Percentiles rank a stretch among this genome's conserved stretches.
Conservation (phyloP, 495 filamentous ascomycete species). For the Penicillium odoratum region DNA sequence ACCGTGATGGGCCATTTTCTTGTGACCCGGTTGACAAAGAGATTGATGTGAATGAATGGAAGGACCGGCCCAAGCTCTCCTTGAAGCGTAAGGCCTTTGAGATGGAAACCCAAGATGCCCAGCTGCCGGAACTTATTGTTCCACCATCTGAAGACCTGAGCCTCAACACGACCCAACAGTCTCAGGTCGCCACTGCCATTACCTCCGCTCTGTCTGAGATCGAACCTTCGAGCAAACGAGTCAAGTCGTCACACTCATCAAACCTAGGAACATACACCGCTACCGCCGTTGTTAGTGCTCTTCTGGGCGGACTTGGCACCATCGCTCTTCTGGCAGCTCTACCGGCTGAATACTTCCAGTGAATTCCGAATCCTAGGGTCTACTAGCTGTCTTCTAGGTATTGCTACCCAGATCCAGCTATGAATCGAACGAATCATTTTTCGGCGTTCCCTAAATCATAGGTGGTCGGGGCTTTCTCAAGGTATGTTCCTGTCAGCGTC, state of each 20-base stretch:
- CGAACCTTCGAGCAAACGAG: constrained; percentile 34
- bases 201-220: constrained; percentile 19
- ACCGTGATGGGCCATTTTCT: constrained; percentile 19
- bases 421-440: not conserved
- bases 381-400: not conserved
- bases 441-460: not conserved
- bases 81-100: constrained; percentile 40
- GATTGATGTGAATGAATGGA: not conserved
- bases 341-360: constrained; percentile 42
- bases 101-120: constrained; percentile 20
- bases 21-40: not conserved
- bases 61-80: not conserved
- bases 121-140: constrained; percentile 6
- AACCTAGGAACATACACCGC: constrained; percentile 41
- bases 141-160: constrained; percentile 30
- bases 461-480: not conserved
- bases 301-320: constrained; percentile 50
- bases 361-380: not conserved
- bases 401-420: not conserved
- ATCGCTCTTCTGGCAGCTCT: constrained; percentile 50
- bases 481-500: not conserved
- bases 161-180: constrained; percentile 17
- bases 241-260: constrained; percentile 26
- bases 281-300: constrained; percentile 44
- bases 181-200: constrained; percentile 20